Evolutionary conservation across 768 basidiomycete genomes (phyloP).

Genomic region (Russula abietina): DNA sequence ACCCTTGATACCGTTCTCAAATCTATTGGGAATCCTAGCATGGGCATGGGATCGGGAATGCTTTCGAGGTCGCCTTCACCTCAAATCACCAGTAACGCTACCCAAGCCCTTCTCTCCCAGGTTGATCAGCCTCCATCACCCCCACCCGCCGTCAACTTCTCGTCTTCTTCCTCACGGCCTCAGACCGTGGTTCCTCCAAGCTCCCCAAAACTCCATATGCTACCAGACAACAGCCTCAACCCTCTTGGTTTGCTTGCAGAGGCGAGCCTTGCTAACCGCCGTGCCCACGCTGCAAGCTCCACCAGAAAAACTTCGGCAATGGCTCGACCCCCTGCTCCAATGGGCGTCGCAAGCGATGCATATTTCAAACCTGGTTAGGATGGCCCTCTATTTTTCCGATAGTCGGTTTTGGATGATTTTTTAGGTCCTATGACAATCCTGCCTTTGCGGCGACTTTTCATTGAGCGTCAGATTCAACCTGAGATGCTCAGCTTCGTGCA

Average conservation of each 20-base stretch:
- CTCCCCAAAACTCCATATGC: conserved; percentile 82
- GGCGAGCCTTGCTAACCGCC: conserved; percentile 72
- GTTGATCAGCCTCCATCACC: conserved; percentile 18
- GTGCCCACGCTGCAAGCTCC: conserved; percentile 41
- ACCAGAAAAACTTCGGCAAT: conserved; percentile 14
- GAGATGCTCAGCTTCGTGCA: conserved; percentile 87
- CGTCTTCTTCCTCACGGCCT: conserved; percentile 30
- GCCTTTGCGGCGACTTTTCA: conserved; percentile 74
- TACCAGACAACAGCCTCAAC: conserved; percentile 90
- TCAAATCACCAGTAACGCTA: conserved; percentile 26
- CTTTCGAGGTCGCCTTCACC: conserved; percentile 80
- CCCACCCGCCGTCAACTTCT: conserved; percentile 3
- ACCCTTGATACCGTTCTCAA: conserved; percentile 88
- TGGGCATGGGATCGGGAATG: conserved; percentile 71
- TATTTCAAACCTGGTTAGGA: conserved; percentile 81
- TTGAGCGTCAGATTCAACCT: conserved; percentile 85
- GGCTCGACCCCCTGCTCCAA: conserved; percentile 32
- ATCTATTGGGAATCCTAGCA: conserved; percentile 79
- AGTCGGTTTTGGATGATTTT: conserved; percentile 9
- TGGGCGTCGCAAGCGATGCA: conserved; percentile 79
- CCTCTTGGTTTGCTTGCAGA: conserved; percentile 91
- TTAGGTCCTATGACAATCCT: conserved; percentile 84
- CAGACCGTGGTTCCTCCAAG: conserved; percentile 34
- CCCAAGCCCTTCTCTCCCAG: conserved; percentile 22
- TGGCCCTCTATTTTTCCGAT: background rate